A percentile compares a stretch with the other conserved stretches of the same genome.
These are phyloP conservation scores for Ophiognomonia clavigignenti-juglandacearum DNA, from an alignment of 2,329 filamentous ascomycete species.

Conservation along the genomic window DNA sequence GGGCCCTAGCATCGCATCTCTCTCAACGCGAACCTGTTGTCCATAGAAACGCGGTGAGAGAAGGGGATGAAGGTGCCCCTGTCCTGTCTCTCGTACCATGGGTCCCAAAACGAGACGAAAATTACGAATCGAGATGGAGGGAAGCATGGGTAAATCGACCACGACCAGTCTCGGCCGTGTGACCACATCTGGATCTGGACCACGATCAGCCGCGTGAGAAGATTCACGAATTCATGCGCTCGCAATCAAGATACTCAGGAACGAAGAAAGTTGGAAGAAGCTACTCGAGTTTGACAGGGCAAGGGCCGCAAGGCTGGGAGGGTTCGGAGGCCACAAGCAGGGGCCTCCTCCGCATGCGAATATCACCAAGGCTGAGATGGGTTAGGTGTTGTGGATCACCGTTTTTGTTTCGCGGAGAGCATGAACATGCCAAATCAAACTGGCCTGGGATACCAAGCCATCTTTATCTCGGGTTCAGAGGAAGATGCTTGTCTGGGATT, in stretches of 20 bases:
- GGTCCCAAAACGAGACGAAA: background rate
- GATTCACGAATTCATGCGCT: constrained; percentile 12
- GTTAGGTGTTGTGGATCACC: background rate
- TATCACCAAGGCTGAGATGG: background rate
- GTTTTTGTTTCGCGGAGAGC: background rate
- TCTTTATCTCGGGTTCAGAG: background rate
- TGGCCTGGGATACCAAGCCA: background rate
- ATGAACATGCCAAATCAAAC: constrained; percentile 15
- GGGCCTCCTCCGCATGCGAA: background rate
- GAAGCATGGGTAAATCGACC: no score
- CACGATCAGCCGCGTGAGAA: no score
- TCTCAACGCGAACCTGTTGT: background rate
- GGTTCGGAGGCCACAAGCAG: background rate
- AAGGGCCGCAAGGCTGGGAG: no score
- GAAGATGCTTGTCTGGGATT: background rate
- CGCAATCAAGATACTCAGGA: background rate
- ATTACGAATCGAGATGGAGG: constrained; percentile 5
- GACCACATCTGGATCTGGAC: constrained; percentile 1
- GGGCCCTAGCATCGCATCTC: background rate
- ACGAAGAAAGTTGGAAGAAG: background rate
- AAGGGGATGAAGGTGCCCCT: background rate
- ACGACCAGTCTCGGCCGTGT: no score
- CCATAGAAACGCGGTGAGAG: constrained; percentile 2
- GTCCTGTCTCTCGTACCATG: no score
- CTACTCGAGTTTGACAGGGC: no score